These are phyloP conservation scores for Colletotrichum aenigma DNA, from an alignment of 2,329 filamentous ascomycete species.

Conservation along the genomic window DNA sequence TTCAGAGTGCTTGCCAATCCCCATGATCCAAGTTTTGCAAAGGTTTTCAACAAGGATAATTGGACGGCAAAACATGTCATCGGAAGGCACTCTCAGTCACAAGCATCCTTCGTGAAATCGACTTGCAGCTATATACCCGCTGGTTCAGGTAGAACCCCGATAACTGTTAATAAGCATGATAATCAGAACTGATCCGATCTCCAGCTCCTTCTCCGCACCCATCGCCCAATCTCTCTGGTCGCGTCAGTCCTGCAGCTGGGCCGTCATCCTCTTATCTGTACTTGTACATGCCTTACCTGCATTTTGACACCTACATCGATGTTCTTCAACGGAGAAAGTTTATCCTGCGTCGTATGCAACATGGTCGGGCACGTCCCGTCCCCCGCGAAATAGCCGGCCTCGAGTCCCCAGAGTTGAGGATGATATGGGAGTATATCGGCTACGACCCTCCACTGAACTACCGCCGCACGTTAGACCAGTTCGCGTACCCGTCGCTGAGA, in stretches of 20 bases:
- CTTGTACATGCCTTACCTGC: conserved; percentile 63
- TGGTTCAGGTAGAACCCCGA: background rate
- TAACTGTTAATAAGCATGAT: rapidly evolving
- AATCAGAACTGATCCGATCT: rapidly evolving
- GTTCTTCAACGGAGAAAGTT: conserved; percentile 60
- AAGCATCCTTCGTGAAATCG: conserved; percentile 54
- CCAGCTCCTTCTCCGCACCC: conserved; percentile 42
- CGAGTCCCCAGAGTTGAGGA: conserved; percentile 60
- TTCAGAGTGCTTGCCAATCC: background rate
- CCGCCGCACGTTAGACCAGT: conserved; percentile 67
- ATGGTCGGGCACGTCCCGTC: conserved; percentile 61
- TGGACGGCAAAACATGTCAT: conserved; percentile 54
- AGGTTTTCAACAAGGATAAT: conserved; percentile 50
- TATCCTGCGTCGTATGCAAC: conserved; percentile 53
- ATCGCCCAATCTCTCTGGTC: conserved; percentile 20
- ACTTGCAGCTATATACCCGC: conserved; percentile 51
- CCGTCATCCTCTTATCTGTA: conserved; percentile 42
- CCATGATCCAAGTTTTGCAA: conserved; percentile 25
- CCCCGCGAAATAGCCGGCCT: conserved; percentile 57
- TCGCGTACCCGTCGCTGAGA: conserved; percentile 63
- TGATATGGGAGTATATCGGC: conserved; percentile 68
- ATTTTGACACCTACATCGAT: conserved; percentile 67
- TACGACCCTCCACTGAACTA: conserved; percentile 66
- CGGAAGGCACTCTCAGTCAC: conserved; percentile 52
- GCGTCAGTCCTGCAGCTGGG: conserved; percentile 6